Evolutionary conservation across 78 protist species (phyloP).

Genomic region (Speleostelium caveatum): DNA sequence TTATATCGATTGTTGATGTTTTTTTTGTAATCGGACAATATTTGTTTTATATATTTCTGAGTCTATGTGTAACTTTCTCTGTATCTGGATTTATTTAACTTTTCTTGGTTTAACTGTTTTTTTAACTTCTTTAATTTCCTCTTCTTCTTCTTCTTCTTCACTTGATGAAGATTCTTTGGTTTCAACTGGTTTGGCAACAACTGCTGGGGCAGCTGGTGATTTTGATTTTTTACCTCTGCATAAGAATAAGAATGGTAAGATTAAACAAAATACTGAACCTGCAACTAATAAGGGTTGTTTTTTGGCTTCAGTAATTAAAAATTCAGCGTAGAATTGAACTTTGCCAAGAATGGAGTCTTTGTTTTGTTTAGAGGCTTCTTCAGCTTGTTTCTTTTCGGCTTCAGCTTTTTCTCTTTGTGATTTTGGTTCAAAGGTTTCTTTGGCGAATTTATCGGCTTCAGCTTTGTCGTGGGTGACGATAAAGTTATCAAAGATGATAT

Average conservation of each 20-base stretch:
- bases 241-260: constrained; percentile 59
- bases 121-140: background rate
- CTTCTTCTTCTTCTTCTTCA: background rate
- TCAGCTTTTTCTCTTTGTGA: constrained; percentile 14
- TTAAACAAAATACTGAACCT: background rate
- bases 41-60: no score
- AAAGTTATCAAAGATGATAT: constrained; percentile 97
- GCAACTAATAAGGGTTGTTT: constrained; percentile 25
- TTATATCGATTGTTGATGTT: no score
- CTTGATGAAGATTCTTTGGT: constrained; percentile 5
- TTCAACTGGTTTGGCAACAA: background rate
- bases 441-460: constrained; percentile 82
- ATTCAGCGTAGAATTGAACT: background rate
- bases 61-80: no score
- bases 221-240: background rate
- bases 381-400: constrained; percentile 52
- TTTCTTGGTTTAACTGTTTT: constrained; percentile 3
- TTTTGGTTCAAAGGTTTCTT: constrained; percentile 65
- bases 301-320: constrained; percentile 19
- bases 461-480: constrained; percentile 88
- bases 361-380: constrained; percentile 34
- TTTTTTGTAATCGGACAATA: no score
- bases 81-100: constrained; percentile 37
- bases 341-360: background rate
- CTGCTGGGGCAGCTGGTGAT: background rate